Evolutionary conservation across 1,284 basidiomycete genomes (phyloP).

Genomic region (Boletus semigastroideus): DNA sequence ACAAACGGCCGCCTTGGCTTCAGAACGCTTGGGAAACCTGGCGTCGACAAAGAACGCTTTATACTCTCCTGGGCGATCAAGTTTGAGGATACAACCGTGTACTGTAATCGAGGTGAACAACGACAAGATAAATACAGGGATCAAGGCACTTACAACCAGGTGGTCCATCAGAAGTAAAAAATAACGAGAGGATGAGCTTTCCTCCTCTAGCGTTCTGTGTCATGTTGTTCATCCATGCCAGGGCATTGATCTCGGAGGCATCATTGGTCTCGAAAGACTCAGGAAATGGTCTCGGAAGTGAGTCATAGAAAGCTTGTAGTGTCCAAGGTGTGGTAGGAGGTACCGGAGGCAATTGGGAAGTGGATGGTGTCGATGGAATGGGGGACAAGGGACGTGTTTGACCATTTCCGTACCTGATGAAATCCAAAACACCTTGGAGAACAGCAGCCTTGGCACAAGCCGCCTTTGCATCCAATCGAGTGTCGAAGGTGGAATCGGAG

Average conservation of each 20-base stretch:
- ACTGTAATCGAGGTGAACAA: conserved; percentile 37
- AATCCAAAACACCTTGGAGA: conserved; percentile 51
- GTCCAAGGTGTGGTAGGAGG: conserved; percentile 29
- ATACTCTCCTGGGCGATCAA: conserved; percentile 49
- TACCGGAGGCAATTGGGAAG: neutral
- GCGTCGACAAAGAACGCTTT: conserved; percentile 59
- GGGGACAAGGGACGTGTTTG: conserved; percentile 36
- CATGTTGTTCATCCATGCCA: conserved; percentile 52
- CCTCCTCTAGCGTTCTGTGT: conserved; percentile 52
- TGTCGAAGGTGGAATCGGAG: conserved; percentile 42
- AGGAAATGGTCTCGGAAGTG: conserved; percentile 57
- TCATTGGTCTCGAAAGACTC: conserved; percentile 46
- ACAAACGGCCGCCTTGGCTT: conserved; percentile 64
- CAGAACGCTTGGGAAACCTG: conserved; percentile 53
- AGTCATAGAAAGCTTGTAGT: conserved; percentile 56
- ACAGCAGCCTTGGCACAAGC: conserved; percentile 54
- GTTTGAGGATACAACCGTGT: conserved; percentile 58
- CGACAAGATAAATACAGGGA: neutral
- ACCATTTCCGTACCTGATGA: conserved; percentile 53
- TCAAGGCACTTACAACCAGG: conserved; percentile 40
- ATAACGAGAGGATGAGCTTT: conserved; percentile 43
- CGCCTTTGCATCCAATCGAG: conserved; percentile 43
- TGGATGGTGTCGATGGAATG: neutral
- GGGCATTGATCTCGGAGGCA: conserved; percentile 50
- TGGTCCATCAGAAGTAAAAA: conserved; percentile 43